Percentiles rank a stretch among this genome's conserved stretches.
Conservation (phyloP, 345 rosid genomes). For the Rhodamnia argentea region DNA sequence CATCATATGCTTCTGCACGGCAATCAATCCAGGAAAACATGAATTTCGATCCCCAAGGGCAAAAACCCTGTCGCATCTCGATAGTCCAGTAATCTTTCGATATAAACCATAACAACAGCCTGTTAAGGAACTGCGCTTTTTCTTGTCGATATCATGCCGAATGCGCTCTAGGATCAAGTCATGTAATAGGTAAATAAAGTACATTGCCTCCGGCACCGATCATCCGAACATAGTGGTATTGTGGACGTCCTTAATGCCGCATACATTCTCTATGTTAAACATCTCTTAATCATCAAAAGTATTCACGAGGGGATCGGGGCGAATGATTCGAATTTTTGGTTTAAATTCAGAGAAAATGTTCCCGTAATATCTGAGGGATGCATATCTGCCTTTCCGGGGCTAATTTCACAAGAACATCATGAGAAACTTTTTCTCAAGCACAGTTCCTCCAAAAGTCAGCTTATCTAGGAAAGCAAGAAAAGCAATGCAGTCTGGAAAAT, state of each 20-base stretch:
- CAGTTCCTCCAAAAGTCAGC: background rate
- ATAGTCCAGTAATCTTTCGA: background rate
- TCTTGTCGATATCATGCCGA: background rate
- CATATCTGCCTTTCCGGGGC: background rate
- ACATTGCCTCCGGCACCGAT: background rate
- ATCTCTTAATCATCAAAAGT: background rate
- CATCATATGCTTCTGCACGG: slow-evolving; percentile 77
- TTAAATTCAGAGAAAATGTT: background rate
- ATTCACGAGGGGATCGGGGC: background rate
- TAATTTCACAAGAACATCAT: background rate
- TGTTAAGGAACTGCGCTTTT: background rate
- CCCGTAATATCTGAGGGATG: background rate
- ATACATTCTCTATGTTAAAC: background rate
- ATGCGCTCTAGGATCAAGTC: background rate
- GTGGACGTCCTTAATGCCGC: background rate
- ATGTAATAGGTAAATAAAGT: background rate
- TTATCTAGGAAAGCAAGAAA: background rate
- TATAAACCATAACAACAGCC: background rate
- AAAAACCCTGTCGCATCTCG: background rate
- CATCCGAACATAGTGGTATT: background rate
- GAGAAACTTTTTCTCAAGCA: background rate
- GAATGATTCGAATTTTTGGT: background rate
- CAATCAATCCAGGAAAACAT: background rate
- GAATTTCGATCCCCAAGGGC: background rate
- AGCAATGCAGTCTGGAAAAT: background rate